Evolutionary conservation across 2,329 filamentous ascomycete species (phyloP).

Genomic region (Moelleriella libera): DNA sequence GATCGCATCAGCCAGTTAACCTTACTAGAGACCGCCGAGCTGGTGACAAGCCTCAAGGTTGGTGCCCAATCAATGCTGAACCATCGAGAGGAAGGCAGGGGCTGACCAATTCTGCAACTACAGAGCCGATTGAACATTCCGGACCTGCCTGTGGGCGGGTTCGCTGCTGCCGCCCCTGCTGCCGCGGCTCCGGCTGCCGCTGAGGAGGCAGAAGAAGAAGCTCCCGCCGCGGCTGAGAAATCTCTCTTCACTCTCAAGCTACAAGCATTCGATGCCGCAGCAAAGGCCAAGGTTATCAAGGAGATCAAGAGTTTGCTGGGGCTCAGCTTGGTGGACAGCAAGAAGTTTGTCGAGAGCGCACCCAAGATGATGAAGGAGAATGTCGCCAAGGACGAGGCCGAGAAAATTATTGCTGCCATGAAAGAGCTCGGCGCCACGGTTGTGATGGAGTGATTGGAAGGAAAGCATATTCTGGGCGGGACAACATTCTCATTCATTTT

Average conservation of each 20-base stretch:
- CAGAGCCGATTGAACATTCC: slow-evolving; percentile 94
- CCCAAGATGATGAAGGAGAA: slow-evolving; percentile 99
- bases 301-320: slow-evolving; percentile 96
- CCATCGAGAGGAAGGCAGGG: background rate
- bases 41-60: slow-evolving; percentile 93
- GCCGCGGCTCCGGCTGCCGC: slow-evolving; percentile 48
- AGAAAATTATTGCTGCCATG: slow-evolving; percentile 93
- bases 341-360: slow-evolving; percentile 98
- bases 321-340: slow-evolving; percentile 92
- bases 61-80: slow-evolving; percentile 1
- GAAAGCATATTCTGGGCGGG: background rate
- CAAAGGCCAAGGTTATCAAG: slow-evolving; percentile 99
- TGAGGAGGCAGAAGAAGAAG: slow-evolving; percentile 77
- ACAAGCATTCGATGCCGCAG: slow-evolving; percentile 67
- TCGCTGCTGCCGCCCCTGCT: slow-evolving; percentile 58
- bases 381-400: slow-evolving; percentile 94
- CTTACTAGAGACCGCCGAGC: slow-evolving; percentile 88
- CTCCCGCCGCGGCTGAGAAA: slow-evolving; percentile 85
- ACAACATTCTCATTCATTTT: slow-evolving; percentile 12
- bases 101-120: slow-evolving; percentile 1
- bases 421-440: slow-evolving; percentile 87
- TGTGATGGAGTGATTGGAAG: slow-evolving; percentile 62
- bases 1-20: slow-evolving; percentile 99
- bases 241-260: slow-evolving; percentile 96
- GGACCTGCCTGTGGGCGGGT: slow-evolving; percentile 88